phyloP scores from a whole-genome alignment of 2,329 filamentous ascomycete genomes.

The Tothia fuscella region DNA sequence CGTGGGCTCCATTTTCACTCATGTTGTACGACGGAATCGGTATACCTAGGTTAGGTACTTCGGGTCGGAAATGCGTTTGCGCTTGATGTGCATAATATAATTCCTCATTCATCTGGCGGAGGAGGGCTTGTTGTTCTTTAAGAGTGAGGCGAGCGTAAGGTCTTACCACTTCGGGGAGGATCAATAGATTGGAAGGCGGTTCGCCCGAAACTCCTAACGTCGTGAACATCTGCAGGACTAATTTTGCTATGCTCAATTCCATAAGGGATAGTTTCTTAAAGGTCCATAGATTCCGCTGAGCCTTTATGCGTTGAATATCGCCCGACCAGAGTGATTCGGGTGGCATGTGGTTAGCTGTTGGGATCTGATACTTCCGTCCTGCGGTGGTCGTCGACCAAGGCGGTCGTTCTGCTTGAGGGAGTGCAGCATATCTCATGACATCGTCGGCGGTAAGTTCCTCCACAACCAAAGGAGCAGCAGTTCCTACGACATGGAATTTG shows the following conservation, averaged over 20 bases:
- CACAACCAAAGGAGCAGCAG: not conserved
- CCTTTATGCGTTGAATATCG: slow-evolving; percentile 20
- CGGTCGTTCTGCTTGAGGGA: slow-evolving; percentile 17
- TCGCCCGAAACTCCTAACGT: not conserved
- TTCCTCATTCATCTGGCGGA: slow-evolving; percentile 5
- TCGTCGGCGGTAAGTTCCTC: too few relatives aligned
- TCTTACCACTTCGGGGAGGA: slow-evolving; percentile 6
- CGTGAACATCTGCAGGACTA: slow-evolving; percentile 18
- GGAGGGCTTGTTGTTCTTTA: slow-evolving; percentile 14
- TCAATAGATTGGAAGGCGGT: slow-evolving; percentile 2
- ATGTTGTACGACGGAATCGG: not conserved
- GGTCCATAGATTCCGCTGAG: slow-evolving; percentile 22
- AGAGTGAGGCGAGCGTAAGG: not conserved
- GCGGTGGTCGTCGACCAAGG: slow-evolving; percentile 28
- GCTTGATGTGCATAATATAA: not conserved
- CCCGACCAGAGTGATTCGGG: slow-evolving; percentile 35
- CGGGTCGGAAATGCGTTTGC: not conserved
- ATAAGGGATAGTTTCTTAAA: slow-evolving; percentile 32
- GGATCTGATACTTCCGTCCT: slow-evolving; percentile 13
- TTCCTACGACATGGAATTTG: not conserved
- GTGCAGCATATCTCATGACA: slow-evolving; percentile 6
- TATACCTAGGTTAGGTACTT: not conserved
- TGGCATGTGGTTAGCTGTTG: slow-evolving; percentile 23
- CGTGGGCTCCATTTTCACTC: not conserved
- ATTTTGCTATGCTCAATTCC: slow-evolving; percentile 27